Evolutionary conservation across 441 rosid genomes (phyloP).

Genomic region (Gossypium aridum): DNA sequence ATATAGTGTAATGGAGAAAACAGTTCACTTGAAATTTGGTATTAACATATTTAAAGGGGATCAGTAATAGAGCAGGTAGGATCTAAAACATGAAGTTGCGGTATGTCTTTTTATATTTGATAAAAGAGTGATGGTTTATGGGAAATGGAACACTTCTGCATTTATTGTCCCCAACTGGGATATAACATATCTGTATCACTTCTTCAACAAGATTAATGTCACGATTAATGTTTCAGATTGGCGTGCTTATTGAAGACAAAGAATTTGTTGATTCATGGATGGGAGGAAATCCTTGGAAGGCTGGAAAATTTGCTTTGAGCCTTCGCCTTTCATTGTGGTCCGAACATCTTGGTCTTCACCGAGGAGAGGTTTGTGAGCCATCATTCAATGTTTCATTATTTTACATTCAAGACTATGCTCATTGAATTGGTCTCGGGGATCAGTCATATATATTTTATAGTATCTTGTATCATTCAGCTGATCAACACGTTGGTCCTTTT

Average conservation of each 20-base stretch:
- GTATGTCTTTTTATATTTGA: background rate
- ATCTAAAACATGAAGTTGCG: background rate
- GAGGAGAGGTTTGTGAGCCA: slow-evolving; percentile 56
- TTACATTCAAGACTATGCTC: background rate
- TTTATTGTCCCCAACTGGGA: slow-evolving; percentile 2
- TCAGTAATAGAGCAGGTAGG: background rate
- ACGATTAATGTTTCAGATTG: slow-evolving; percentile 49
- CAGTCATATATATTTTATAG: background rate
- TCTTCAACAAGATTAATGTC: background rate
- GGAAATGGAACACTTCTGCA: no score
- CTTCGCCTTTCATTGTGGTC: slow-evolving; percentile 95
- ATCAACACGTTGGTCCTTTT: background rate
- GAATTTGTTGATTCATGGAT: slow-evolving; percentile 74
- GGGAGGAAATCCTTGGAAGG: slow-evolving; percentile 94
- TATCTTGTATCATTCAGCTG: slow-evolving; percentile 11
- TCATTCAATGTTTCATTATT: background rate
- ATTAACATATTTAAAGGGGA: background rate
- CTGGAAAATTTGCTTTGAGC: slow-evolving; percentile 76
- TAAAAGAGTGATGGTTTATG: background rate
- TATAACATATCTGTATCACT: background rate
- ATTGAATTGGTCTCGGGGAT: background rate
- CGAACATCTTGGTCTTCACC: slow-evolving; percentile 88
- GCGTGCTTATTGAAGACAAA: slow-evolving; percentile 82
- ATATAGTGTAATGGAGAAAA: background rate
- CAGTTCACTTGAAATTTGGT: background rate